These are phyloP conservation scores for Rhizophagus clarus DNA, from an alignment of 192 early-diverging fungal genomes.

Conservation along the genomic window DNA sequence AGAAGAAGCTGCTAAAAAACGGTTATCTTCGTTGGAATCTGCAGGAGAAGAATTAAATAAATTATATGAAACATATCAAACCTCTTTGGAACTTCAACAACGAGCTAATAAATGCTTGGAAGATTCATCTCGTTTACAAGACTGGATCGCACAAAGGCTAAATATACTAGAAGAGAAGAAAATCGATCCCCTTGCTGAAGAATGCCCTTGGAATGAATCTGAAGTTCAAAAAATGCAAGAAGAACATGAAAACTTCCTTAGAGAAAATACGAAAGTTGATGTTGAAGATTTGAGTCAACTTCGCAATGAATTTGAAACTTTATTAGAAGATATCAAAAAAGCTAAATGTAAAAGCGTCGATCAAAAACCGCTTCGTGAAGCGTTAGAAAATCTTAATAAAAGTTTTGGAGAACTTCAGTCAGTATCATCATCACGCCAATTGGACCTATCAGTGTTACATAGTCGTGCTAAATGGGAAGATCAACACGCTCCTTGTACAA, in stretches of 20 bases:
- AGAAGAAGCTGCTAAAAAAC: slow-evolving; percentile 11
- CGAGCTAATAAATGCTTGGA: slow-evolving; percentile 16
- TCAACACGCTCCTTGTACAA: neutral
- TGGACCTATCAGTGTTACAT: slow-evolving; percentile 15
- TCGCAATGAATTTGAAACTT: slow-evolving; percentile 17
- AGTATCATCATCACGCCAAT: slow-evolving; percentile 3
- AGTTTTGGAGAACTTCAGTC: slow-evolving; percentile 19
- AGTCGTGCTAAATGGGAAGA: slow-evolving; percentile 26
- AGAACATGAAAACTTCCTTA: slow-evolving; percentile 11
- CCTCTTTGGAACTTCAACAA: slow-evolving; percentile 15
- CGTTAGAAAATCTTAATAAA: slow-evolving; percentile 16
- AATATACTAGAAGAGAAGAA: slow-evolving; percentile 7
- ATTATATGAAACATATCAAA: slow-evolving; percentile 16
- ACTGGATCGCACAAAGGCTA: slow-evolving; percentile 4
- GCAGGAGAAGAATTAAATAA: slow-evolving; percentile 4
- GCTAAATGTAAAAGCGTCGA: slow-evolving; percentile 24
- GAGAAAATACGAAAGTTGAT: slow-evolving; percentile 24
- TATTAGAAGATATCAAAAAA: slow-evolving; percentile 24
- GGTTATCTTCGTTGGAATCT: neutral
- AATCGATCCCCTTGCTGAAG: slow-evolving; percentile 13
- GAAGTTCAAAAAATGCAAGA: slow-evolving; percentile 23
- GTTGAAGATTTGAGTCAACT: slow-evolving; percentile 20
- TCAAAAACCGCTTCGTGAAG: neutral
- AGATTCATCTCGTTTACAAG: slow-evolving; percentile 23
- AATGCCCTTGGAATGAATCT: slow-evolving; percentile 4